phyloP scores from a whole-genome alignment of 2,329 filamentous ascomycete genomes.

The Didymella sp. region DNA sequence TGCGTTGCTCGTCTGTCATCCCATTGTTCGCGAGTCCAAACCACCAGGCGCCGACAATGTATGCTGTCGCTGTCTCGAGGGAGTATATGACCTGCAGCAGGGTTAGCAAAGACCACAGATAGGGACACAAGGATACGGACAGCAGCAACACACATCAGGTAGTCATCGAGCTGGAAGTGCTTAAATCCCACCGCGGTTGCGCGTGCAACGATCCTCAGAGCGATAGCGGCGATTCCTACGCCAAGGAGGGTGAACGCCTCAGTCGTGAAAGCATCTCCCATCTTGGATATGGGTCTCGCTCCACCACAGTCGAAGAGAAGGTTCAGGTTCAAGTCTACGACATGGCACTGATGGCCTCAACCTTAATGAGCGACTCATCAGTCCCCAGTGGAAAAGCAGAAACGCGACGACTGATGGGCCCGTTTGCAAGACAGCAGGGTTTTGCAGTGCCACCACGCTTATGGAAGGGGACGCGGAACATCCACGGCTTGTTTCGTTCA shows the following conservation, averaged over 20 bases:
- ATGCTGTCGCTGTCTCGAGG: constrained; percentile 59
- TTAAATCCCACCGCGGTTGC: constrained; percentile 57
- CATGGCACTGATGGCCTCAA: constrained; percentile 2
- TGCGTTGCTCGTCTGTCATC: constrained; percentile 52
- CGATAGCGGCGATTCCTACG: constrained; percentile 54
- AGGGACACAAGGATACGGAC: constrained; percentile 47
- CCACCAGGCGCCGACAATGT: constrained; percentile 58
- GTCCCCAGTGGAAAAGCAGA: neutral
- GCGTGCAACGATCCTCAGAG: constrained; percentile 60
- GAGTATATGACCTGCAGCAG: constrained; percentile 58
- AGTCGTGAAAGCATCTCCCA: constrained; percentile 23
- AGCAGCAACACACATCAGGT: constrained; percentile 62
- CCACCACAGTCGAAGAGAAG: constrained; percentile 1
- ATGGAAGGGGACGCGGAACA: neutral
- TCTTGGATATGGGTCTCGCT: neutral
- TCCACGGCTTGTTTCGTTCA: neutral
- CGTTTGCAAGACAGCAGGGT: constrained; percentile 9
- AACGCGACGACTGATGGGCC: neutral
- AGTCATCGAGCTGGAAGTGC: constrained; percentile 65
- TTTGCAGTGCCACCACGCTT: constrained; percentile 1
- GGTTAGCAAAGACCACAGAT: constrained; percentile 3
- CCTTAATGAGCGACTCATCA: constrained; percentile 10
- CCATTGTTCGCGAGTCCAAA: constrained; percentile 57
- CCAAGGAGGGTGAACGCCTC: constrained; percentile 25
- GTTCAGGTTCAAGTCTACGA: constrained; percentile 7